Conservation (phyloP, 2,329 filamentous ascomycete genomes). For the Clonostachys byssicola region DNA sequence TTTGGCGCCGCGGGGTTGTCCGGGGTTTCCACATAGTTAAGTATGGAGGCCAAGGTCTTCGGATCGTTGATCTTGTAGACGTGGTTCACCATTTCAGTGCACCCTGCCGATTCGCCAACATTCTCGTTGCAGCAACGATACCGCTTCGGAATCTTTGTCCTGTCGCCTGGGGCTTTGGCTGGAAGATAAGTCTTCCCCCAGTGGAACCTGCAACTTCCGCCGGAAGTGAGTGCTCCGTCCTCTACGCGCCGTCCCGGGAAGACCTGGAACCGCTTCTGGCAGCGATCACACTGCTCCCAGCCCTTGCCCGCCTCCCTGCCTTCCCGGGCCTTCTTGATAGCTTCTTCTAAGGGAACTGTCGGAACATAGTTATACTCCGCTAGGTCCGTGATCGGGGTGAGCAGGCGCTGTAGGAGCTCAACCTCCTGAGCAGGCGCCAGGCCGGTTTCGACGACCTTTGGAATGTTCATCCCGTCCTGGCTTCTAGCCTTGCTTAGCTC, state of each 20-base stretch:
- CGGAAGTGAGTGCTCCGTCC: slow-evolving; percentile 71
- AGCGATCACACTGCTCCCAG: slow-evolving; percentile 88
- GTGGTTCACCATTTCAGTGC: slow-evolving; percentile 66
- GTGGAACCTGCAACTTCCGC: slow-evolving; percentile 78
- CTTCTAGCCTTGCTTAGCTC: neutral
- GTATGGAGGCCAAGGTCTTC: slow-evolving; percentile 70
- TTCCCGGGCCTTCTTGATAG: slow-evolving; percentile 61
- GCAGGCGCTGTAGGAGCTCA: slow-evolving; percentile 54
- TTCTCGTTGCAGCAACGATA: slow-evolving; percentile 78
- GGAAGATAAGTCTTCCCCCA: slow-evolving; percentile 67
- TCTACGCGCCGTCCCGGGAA: slow-evolving; percentile 79
- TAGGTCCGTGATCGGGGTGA: slow-evolving; percentile 62
- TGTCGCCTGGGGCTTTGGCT: slow-evolving; percentile 50
- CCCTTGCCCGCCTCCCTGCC: slow-evolving; percentile 65
- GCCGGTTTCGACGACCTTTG: slow-evolving; percentile 62
- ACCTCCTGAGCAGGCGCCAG: slow-evolving; percentile 66
- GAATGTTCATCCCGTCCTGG: slow-evolving; percentile 1
- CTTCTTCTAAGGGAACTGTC: slow-evolving; percentile 56
- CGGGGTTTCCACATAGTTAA: slow-evolving; percentile 80
- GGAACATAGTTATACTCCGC: slow-evolving; percentile 72
- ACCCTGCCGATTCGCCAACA: slow-evolving; percentile 71
- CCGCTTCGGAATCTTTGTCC: slow-evolving; percentile 51
- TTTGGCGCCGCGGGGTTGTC: slow-evolving; percentile 47
- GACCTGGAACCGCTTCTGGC: slow-evolving; percentile 81
- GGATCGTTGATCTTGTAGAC: slow-evolving; percentile 82